Conservation (phyloP, 495 filamentous ascomycete species). For the Penicillium crystallinum region DNA sequence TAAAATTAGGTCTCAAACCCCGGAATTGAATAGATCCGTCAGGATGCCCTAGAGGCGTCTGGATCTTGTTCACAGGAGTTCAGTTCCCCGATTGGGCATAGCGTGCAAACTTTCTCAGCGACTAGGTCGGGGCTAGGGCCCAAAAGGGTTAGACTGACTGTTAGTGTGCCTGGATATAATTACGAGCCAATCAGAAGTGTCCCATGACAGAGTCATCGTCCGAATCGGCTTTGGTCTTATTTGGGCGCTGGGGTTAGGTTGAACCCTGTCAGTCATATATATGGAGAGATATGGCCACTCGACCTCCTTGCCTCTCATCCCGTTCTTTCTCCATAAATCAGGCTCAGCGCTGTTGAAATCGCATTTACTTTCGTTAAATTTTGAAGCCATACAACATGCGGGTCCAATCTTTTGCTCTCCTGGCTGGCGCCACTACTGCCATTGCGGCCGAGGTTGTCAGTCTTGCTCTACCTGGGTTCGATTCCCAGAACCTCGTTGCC, state of each 20-base stretch:
- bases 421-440: slow-evolving; percentile 8
- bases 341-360: background rate
- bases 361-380: background rate
- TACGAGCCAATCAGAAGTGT: background rate
- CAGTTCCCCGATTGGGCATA: background rate
- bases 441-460: slow-evolving; percentile 10
- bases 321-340: background rate
- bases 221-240: background rate
- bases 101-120: background rate
- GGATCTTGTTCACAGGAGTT: background rate
- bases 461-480: slow-evolving; percentile 15
- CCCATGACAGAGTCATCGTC: background rate
- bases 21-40: background rate
- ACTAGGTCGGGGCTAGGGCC: background rate
- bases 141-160: background rate
- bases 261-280: background rate
- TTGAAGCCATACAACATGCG: slow-evolving; percentile 3
- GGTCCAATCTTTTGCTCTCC: slow-evolving; percentile 11
- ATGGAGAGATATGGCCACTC: background rate
- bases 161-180: background rate
- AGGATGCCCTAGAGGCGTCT: background rate
- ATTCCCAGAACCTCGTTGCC: slow-evolving; percentile 1
- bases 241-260: background rate
- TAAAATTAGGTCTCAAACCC: background rate
- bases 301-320: background rate